A percentile compares a stretch with the other conserved stretches of the same genome.
These are phyloP conservation scores for Acer negundo DNA, from an alignment of 345 rosid species.

Conservation along the genomic window DNA sequence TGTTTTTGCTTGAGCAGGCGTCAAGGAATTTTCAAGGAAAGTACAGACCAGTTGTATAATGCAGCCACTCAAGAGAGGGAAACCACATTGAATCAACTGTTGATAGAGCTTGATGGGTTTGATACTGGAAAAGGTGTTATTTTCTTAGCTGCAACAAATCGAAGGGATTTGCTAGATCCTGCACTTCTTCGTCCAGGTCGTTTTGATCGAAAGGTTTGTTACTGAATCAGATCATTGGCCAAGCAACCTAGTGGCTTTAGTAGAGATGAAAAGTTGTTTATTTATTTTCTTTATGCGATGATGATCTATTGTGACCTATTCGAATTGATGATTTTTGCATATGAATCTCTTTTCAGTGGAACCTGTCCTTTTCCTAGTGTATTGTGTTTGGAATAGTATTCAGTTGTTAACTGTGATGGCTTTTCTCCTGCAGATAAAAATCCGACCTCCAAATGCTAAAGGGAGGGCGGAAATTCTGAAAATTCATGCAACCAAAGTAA, in stretches of 20 bases:
- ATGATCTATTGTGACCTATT: background rate
- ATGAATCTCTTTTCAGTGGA: background rate
- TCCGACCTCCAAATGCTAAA: slow-evolving; percentile 92
- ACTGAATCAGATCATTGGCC: slow-evolving; percentile 11
- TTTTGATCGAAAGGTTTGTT: slow-evolving; percentile 89
- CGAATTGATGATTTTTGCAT: slow-evolving; percentile 3
- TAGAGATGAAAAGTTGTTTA: background rate
- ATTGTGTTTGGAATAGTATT: background rate
- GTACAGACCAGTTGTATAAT: slow-evolving; percentile 76
- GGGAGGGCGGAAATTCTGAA: slow-evolving; percentile 81
- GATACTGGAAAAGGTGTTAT: slow-evolving; percentile 98
- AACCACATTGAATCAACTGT: slow-evolving; percentile 92
- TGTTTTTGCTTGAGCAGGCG: slow-evolving; percentile 52
- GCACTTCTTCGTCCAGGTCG: slow-evolving; percentile 97
- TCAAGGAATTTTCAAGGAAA: slow-evolving; percentile 85
- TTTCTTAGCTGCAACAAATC: slow-evolving; percentile 93
- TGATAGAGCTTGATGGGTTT: slow-evolving; percentile 97
- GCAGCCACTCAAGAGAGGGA: slow-evolving; percentile 98
- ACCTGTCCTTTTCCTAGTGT: background rate
- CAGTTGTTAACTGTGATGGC: slow-evolving; percentile 3
- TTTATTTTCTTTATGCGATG: slow-evolving; percentile 4
- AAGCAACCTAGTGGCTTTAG: slow-evolving; percentile 11
- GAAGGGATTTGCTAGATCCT: slow-evolving; percentile 89
- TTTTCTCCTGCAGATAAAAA: slow-evolving; percentile 56
- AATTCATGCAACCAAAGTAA: slow-evolving; percentile 90